Evolutionary conservation across 495 filamentous ascomycete species (phyloP).

Genomic region (Lentithecium fluviatile): DNA sequence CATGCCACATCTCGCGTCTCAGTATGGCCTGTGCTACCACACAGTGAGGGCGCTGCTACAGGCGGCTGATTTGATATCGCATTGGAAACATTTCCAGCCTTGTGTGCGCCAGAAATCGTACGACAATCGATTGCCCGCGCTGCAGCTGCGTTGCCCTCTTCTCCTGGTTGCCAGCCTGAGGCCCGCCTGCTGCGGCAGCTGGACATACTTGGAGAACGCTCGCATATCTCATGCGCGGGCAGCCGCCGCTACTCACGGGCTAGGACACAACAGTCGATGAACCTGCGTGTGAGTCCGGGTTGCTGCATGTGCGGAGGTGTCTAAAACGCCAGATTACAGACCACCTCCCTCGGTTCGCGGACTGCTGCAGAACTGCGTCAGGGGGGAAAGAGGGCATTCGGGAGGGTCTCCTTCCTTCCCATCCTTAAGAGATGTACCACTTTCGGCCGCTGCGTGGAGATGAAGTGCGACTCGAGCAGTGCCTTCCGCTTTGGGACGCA

Average conservation of each 20-base stretch:
- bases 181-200: too few species aligned
- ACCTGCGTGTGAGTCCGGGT: too few species aligned
- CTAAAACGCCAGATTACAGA: too few species aligned
- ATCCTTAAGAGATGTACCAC: neutral
- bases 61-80: slow-evolving; percentile 27
- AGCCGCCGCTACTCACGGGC: slow-evolving; percentile 15
- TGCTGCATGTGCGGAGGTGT: too few species aligned
- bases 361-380: neutral
- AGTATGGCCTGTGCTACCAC: slow-evolving; percentile 11
- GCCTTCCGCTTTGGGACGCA: neutral
- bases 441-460: slow-evolving; percentile 10
- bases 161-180: neutral
- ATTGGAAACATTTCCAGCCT: slow-evolving; percentile 20
- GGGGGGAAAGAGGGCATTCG: neutral
- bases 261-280: slow-evolving; percentile 9
- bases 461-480: slow-evolving; percentile 12
- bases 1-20: slow-evolving; percentile 22
- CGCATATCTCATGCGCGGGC: too few species aligned
- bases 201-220: too few species aligned
- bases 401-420: neutral
- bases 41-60: slow-evolving; percentile 11
- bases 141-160: neutral
- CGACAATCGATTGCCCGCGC: slow-evolving; percentile 1
- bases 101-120: slow-evolving; percentile 17
- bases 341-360: too few species aligned